Conservation (phyloP, 2,329 filamentous ascomycete species). For the Colletotrichum chlorophyti region DNA sequence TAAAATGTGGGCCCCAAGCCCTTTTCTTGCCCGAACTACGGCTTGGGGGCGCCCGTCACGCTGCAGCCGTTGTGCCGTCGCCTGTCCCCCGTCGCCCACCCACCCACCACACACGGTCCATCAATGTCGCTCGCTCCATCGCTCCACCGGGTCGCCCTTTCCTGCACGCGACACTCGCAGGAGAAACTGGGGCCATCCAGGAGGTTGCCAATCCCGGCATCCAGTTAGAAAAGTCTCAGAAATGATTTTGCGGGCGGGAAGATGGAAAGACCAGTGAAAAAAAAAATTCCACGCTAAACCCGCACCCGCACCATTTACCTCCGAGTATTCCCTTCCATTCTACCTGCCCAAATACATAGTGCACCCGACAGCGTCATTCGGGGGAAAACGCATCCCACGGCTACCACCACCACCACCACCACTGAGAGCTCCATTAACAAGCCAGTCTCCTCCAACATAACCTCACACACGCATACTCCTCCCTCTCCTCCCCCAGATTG, state of each 20-base stretch:
- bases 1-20: too few species aligned
- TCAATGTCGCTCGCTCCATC: not conserved
- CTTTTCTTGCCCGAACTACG: not conserved
- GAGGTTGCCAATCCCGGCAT: conserved; percentile 9
- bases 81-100: not conserved
- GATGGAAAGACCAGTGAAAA: not conserved
- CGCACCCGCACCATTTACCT: conserved; percentile 22
- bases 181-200: not conserved
- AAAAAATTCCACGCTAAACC: conserved; percentile 27
- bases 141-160: conserved; percentile 9
- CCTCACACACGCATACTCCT: conserved; percentile 1
- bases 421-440: not conserved
- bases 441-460: not conserved
- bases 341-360: conserved; percentile 8
- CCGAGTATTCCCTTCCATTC: conserved; percentile 25
- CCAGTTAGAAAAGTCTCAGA: conserved; percentile 10
- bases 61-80: conserved; percentile 14
- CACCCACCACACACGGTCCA: not conserved
- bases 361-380: conserved; percentile 30
- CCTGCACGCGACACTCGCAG: conserved; percentile 24
- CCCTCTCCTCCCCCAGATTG: conserved; percentile 6
- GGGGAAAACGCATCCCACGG: conserved; percentile 10
- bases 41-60: conserved; percentile 23
- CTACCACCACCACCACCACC: conserved; percentile 5
- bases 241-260: conserved; percentile 21